Percentiles rank a stretch among this genome's conserved stretches.
phyloP scores from a whole-genome alignment of 2,329 filamentous ascomycete genomes.

The Trichoderma oligosporum region DNA sequence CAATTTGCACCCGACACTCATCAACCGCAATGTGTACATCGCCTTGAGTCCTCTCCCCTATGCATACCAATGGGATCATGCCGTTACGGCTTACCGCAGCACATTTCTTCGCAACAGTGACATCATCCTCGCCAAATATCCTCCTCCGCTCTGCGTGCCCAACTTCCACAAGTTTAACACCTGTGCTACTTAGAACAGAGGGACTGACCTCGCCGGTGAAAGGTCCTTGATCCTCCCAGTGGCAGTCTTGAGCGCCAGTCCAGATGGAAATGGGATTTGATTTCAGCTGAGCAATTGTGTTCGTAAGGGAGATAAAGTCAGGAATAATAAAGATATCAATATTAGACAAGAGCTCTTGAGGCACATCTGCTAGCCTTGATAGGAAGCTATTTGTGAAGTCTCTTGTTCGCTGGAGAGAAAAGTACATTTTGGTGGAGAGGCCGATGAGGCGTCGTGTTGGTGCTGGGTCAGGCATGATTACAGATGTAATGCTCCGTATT shows the following conservation, averaged over 20 bases:
- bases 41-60: conserved; percentile 62
- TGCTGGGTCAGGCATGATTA: conserved; percentile 20
- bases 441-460: conserved; percentile 60
- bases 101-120: conserved; percentile 63
- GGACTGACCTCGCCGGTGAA: conserved; percentile 78
- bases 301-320: conserved; percentile 67
- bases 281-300: conserved; percentile 47
- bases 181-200: conserved; percentile 60
- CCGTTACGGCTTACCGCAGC: conserved; percentile 63
- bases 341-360: conserved; percentile 42
- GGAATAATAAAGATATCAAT: conserved; percentile 75
- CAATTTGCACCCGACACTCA: conserved; percentile 65
- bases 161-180: conserved; percentile 70
- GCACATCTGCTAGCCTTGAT: conserved; percentile 41
- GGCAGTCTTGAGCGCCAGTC: conserved; percentile 72
- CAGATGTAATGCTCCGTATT: neutral
- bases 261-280: conserved; percentile 42
- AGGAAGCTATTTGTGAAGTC: conserved; percentile 52
- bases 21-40: conserved; percentile 56
- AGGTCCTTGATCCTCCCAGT: conserved; percentile 65
- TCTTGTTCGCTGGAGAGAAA: conserved; percentile 59
- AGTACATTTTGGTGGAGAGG: conserved; percentile 78
- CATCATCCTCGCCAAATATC: conserved; percentile 72
- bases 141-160: conserved; percentile 75
- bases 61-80: conserved; percentile 73